Base-by-base conservation (phyloP, 352 stramenopile species). In the Phytophthora podocarpi region DNA sequence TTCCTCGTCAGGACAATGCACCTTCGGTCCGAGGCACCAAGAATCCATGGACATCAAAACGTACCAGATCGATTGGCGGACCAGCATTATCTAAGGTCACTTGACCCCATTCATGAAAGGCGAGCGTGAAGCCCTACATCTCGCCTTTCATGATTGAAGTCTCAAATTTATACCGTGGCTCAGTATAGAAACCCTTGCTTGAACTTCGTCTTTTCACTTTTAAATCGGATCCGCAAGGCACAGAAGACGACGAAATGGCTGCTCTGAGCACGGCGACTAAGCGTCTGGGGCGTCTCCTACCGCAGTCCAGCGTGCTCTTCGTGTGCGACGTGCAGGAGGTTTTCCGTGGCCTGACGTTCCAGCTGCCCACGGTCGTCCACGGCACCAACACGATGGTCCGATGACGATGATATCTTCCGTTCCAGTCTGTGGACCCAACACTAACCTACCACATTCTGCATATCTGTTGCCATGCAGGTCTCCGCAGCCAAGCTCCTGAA, bases 251-350 rank as follows among this genome's bases (percentile, higher is more conserved):
- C 23, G 16, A 58, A 20, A 78, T 78, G 68, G 40, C 65, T 21
- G 62, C 63, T 39, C 34, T 73, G 23, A 72, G 46, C 48, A 42
- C 71, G 13, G 63, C 56, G 26, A 46, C 53, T 26, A 76, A 69
- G 50, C 69, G 65, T 49, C 47, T 92, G 23, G 81, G 83, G 26
- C 76, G 76, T 15, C 62, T 95, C 7, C 61, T 81, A 56, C 82
- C 85, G 40, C 46, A 75, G n/a, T 90, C 85, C 21, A 93, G 76
- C 54, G 70, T 91, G 36, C 83, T 99, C 18, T 95, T 99, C 16
- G 78, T 98, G 16, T 99, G 97, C 64, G 97, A 99, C 62, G 89
- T 99, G 24, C 97, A 99, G 80, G 93, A 98, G 73, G 66, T 89
- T n/a, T 99, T 99, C 74, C 91, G 94, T 46, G 85, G 89, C 31